Conservation (phyloP, 148 eudicot species). For the Polygonum maritimum region DNA sequence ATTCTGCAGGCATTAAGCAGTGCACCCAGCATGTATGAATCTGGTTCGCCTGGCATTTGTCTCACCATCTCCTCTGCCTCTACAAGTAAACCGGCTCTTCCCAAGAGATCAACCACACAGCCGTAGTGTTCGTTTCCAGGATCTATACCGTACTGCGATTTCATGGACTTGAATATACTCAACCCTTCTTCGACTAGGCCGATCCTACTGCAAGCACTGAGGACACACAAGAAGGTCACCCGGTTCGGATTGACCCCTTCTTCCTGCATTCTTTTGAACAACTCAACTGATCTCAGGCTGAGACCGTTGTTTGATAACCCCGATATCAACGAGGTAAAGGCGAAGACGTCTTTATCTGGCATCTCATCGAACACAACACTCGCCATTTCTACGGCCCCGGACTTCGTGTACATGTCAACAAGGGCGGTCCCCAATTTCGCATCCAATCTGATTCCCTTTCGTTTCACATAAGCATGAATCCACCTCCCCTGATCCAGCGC, state of each 20-base stretch:
- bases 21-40: constrained; percentile 52
- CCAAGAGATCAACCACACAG: constrained; percentile 64
- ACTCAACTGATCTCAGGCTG: constrained; percentile 34
- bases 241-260: constrained; percentile 44
- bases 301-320: constrained; percentile 63
- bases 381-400: constrained; percentile 58
- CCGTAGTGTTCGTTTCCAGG: constrained; percentile 57
- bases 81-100: constrained; percentile 46
- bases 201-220: constrained; percentile 47
- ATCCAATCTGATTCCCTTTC: constrained; percentile 35
- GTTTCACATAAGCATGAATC: constrained; percentile 50
- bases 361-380: constrained; percentile 41
- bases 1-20: constrained; percentile 55
- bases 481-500: constrained; percentile 65
- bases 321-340: constrained; percentile 54
- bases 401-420: constrained; percentile 74
- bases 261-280: constrained; percentile 39
- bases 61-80: constrained; percentile 40
- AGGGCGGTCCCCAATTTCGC: constrained; percentile 47
- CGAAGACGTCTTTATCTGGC: constrained; percentile 35
- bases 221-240: constrained; percentile 46
- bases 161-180: constrained; percentile 45
- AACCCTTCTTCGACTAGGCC: constrained; percentile 59
- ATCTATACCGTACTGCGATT: constrained; percentile 28
- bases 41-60: constrained; percentile 45